Conservation (phyloP, 495 filamentous ascomycete genomes). For the Delitschia confertaspora region DNA sequence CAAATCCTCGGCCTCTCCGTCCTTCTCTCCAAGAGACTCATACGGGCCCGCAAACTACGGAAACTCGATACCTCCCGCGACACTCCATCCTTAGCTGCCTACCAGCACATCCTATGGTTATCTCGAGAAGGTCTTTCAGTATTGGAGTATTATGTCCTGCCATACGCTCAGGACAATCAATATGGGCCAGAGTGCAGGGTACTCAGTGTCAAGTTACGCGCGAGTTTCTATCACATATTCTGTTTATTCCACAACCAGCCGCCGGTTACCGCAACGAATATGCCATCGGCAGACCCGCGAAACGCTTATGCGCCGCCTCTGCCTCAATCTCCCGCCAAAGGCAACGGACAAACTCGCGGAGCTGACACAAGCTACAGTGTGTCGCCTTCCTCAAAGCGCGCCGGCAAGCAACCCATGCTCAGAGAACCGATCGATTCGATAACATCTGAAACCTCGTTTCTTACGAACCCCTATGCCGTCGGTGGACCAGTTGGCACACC, state of each 20-base stretch:
- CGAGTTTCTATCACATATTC: slow-evolving; percentile 93
- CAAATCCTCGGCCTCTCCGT: slow-evolving; percentile 86
- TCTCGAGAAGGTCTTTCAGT: slow-evolving; percentile 83
- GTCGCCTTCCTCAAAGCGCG: slow-evolving; percentile 17
- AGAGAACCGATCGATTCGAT: slow-evolving; percentile 38
- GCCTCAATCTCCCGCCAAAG: slow-evolving; percentile 18
- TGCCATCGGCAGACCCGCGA: slow-evolving; percentile 20
- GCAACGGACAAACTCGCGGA: slow-evolving; percentile 23
- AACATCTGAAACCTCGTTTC: slow-evolving; percentile 36
- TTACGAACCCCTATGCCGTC: slow-evolving; percentile 37
- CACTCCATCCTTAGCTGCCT: slow-evolving; percentile 72
- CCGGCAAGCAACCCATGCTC: slow-evolving; percentile 29
- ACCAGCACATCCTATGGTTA: slow-evolving; percentile 93
- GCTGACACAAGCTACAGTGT: slow-evolving; percentile 3
- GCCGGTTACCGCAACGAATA: slow-evolving; percentile 37
- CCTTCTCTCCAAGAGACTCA: slow-evolving; percentile 73
- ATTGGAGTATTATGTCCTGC: slow-evolving; percentile 76
- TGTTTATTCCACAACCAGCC: slow-evolving; percentile 88
- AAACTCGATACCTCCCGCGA: slow-evolving; percentile 68
- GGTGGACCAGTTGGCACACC: slow-evolving; percentile 28
- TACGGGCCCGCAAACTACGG: slow-evolving; percentile 75
- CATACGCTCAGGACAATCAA: slow-evolving; percentile 52
- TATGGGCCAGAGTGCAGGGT: slow-evolving; percentile 50
- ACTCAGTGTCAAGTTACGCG: slow-evolving; percentile 80
- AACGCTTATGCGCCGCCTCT: slow-evolving; percentile 12